Evolutionary conservation across 331 rosid species (phyloP), one percentile per base, ranked within the genome.

Genomic region (Prunus yedoensis): DNA sequence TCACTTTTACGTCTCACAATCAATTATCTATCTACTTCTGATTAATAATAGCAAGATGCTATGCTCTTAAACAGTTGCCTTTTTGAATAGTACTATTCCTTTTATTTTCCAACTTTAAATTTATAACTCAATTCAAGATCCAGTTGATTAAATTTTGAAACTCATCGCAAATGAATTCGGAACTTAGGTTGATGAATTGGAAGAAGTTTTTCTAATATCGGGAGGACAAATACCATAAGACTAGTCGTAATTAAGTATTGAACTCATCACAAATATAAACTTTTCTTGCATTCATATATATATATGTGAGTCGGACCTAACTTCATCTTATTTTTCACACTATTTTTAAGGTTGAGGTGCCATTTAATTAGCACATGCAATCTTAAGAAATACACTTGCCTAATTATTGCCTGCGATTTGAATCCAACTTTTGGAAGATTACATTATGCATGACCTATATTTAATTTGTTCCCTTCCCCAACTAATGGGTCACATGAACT

Each of bases 1-100:
- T 32, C 75, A 35, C 64, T 54, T 71, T 71, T n/a, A 38, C 35
- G 32, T 21, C 18, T 38, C 53, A 53, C 21, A 54, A 20, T 71
- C 75, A 71, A 35, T 35, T 1, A 35, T 47, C 16, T 8, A 1
- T 52, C 8, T 18, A 0, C 2, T 70, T 70, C 50, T 52, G 32
- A 9, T 52, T 18, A 10, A 18, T 7, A 38, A 71, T 35, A 54
- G 50, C 52, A 10, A 11, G 46, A 46, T 32, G 65, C 5, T 54
- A n/a, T 12, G 20, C 0, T 23, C 32, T 70, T 53, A 2, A 8
- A 32, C 4, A 32, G 38, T 4, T 6, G 38, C 7, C 38, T 32
- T 32, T 32, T 32, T 32, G 7, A 32, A 32, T 32, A 32, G 38
- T 32, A 5, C 38, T 49, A 9, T 50, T 50, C 46, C 10, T 16